Conservation (phyloP, 2,329 filamentous ascomycete genomes). For the Neospermospora avenae region DNA sequence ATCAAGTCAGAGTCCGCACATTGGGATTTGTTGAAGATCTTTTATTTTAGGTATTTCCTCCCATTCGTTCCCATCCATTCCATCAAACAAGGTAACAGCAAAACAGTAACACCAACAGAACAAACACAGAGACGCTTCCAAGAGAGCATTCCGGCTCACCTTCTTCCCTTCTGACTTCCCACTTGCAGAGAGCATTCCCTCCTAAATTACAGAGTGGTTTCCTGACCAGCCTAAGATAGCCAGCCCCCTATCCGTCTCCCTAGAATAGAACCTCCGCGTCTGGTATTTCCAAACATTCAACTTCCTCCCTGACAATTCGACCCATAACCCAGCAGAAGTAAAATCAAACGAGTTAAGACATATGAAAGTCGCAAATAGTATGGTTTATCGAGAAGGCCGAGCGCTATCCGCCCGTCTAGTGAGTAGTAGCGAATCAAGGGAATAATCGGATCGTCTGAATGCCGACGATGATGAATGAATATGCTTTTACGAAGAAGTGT, state of each 20-base stretch:
- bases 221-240: not conserved
- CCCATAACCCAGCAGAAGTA: not conserved
- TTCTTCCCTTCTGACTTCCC: not conserved
- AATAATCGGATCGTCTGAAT: not conserved
- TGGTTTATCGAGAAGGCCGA: not conserved
- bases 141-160: not conserved
- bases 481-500: conserved; percentile 12
- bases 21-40: too few species aligned
- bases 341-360: conserved; percentile 1
- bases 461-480: not conserved
- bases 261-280: not conserved
- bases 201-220: conserved; percentile 29
- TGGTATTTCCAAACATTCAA: too few species aligned
- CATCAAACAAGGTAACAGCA: conserved; percentile 1
- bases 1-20: too few species aligned
- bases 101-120: not conserved
- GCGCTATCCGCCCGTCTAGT: conserved; percentile 11
- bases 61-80: conserved; percentile 14
- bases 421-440: not conserved
- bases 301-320: too few species aligned
- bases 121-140: not conserved
- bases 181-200: conserved; percentile 10
- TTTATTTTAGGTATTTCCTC: not conserved
- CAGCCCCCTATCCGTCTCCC: not conserved
- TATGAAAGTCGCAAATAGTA: conserved; percentile 1